phyloP scores from a whole-genome alignment of 176 grass and related monocot species.

The Pontederia crassipes region DNA sequence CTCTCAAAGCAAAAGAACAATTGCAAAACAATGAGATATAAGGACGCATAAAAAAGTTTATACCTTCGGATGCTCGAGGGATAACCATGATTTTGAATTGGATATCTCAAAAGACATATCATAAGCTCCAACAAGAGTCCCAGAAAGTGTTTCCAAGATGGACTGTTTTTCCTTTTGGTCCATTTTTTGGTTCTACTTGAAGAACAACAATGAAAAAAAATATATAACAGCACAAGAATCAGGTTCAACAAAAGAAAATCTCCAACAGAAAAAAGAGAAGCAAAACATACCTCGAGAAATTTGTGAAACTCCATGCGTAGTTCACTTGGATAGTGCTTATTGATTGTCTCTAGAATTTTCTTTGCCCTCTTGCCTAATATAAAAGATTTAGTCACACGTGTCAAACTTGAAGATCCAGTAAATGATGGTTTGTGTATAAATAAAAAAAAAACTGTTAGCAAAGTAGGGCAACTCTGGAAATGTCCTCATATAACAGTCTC shows the following conservation, averaged over 20 bases:
- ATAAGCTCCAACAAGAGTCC: slow-evolving; percentile 42
- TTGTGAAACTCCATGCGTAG: slow-evolving; percentile 59
- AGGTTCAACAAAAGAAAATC: background rate
- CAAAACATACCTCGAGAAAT: slow-evolving; percentile 63
- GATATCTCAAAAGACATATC: slow-evolving; percentile 42
- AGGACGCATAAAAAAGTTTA: background rate
- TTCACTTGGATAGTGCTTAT: slow-evolving; percentile 49
- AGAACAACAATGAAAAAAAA: slow-evolving; percentile 2
- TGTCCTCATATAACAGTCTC: no score
- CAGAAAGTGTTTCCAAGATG: slow-evolving; percentile 26
- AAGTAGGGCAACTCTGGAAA: no score
- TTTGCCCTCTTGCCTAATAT: slow-evolving; percentile 52
- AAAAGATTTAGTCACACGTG: background rate
- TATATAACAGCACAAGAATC: slow-evolving; percentile 1
- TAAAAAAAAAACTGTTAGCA: background rate
- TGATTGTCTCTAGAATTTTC: slow-evolving; percentile 42
- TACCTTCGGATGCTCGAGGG: slow-evolving; percentile 91
- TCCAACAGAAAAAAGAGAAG: background rate
- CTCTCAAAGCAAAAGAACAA: background rate
- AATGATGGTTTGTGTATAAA: background rate
- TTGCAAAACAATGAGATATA: background rate
- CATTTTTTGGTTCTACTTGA: slow-evolving; percentile 43
- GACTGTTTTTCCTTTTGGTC: slow-evolving; percentile 33
- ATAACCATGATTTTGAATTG: slow-evolving; percentile 74
- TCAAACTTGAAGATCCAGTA: slow-evolving; percentile 2